Conservation (phyloP, 306 rosid genomes). For the Prunus mira region DNA sequence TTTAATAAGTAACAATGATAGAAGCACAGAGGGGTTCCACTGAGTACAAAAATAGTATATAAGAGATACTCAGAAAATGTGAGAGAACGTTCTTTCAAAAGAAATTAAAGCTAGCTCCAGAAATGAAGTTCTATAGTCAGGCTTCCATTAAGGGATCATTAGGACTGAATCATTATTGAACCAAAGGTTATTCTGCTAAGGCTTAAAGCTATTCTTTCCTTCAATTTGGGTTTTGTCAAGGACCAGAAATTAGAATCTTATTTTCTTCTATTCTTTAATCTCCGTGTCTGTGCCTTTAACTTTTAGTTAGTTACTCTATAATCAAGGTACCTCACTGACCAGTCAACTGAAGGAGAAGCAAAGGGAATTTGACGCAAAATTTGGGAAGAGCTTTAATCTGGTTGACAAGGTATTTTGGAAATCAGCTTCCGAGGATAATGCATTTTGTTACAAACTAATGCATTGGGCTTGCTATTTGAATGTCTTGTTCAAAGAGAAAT, state of each 20-base stretch:
- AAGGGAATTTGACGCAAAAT: slow-evolving; percentile 68
- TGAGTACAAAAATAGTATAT: background rate
- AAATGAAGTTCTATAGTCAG: background rate
- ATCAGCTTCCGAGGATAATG: background rate
- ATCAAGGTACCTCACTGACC: slow-evolving; percentile 71
- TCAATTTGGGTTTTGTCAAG: background rate
- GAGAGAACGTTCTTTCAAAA: background rate
- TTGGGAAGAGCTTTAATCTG: slow-evolving; percentile 64
- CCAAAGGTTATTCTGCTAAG: background rate
- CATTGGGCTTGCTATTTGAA: background rate
- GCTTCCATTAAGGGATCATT: background rate
- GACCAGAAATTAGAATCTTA: background rate
- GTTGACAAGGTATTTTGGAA: slow-evolving; percentile 54
- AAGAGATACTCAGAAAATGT: background rate
- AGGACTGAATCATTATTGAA: slow-evolving; percentile 5
- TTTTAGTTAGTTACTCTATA: slow-evolving; percentile 8
- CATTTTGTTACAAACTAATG: slow-evolving; percentile 4
- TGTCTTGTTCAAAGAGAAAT: background rate
- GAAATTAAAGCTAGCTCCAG: background rate
- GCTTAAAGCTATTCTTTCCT: background rate
- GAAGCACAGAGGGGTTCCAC: background rate
- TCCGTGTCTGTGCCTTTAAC: background rate
- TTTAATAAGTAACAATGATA: background rate
- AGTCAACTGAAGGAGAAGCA: slow-evolving; percentile 68
- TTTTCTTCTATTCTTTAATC: background rate